A percentile compares a stretch with the other conserved stretches of the same genome.
Evolutionary conservation across 352 stramenopile genomes (phyloP).

Genomic region (Phytophthora tentaculata): DNA sequence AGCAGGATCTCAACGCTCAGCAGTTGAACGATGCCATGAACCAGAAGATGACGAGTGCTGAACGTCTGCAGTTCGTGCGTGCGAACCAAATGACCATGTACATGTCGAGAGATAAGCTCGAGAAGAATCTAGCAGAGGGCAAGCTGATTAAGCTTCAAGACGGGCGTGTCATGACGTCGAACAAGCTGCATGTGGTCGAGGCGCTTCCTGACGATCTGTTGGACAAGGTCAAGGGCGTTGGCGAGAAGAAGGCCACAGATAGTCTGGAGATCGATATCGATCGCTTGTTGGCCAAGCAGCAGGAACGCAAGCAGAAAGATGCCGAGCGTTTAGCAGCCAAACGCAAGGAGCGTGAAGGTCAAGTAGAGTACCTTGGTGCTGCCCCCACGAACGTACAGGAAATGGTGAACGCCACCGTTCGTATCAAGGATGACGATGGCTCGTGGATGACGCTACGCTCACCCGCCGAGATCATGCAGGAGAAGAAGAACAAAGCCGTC

Average conservation of each 20-base stretch:
- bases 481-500: slow-evolving; percentile 70
- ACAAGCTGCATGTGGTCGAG: slow-evolving; percentile 87
- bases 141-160: slow-evolving; percentile 75
- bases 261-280: slow-evolving; percentile 80
- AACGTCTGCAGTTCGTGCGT: slow-evolving; percentile 85
- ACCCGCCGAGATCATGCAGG: slow-evolving; percentile 79
- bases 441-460: slow-evolving; percentile 85
- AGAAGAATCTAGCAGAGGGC: slow-evolving; percentile 81
- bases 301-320: slow-evolving; percentile 64
- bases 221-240: slow-evolving; percentile 54
- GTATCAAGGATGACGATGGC: slow-evolving; percentile 85
- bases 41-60: slow-evolving; percentile 83
- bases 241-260: slow-evolving; percentile 35
- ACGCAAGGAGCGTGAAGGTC: slow-evolving; percentile 43
- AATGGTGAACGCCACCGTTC: slow-evolving; percentile 77
- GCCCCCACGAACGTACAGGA: slow-evolving; percentile 69
- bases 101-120: slow-evolving; percentile 80
- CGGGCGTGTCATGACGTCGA: slow-evolving; percentile 84
- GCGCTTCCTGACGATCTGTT: slow-evolving; percentile 79
- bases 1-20: slow-evolving; percentile 81
- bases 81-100: slow-evolving; percentile 89
- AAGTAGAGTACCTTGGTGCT: slow-evolving; percentile 75
- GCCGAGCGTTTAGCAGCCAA: slow-evolving; percentile 54
- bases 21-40: slow-evolving; percentile 76
- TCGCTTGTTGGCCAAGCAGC: slow-evolving; percentile 72